phyloP scores from a whole-genome alignment of 2,329 filamentous ascomycete genomes.

The Penicillium paneum region DNA sequence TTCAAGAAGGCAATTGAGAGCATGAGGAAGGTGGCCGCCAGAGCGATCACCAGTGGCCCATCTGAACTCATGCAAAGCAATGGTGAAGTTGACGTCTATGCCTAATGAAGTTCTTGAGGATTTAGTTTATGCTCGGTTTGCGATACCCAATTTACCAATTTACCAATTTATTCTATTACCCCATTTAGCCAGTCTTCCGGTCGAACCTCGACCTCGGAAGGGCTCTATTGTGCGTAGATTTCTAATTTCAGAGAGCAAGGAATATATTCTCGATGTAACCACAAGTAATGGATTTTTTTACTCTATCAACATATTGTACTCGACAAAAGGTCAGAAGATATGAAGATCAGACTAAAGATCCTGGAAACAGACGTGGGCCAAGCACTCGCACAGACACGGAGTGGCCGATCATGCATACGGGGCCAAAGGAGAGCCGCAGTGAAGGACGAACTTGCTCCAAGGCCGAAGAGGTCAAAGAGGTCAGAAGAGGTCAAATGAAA shows the following conservation, averaged over 20 bases:
- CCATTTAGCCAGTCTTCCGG: not conserved
- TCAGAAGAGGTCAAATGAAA: not conserved
- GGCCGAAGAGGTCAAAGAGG: not conserved
- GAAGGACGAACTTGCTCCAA: not conserved
- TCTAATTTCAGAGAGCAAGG: not conserved
- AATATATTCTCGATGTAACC: not conserved
- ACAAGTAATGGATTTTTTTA: not conserved
- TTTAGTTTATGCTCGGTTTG: conserved; percentile 6
- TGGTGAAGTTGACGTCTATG: conserved; percentile 21
- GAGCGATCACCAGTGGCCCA: conserved; percentile 11
- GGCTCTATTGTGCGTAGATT: not conserved
- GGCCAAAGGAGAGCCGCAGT: conserved; percentile 12
- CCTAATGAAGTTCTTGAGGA: conserved; percentile 16
- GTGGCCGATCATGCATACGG: conserved; percentile 20
- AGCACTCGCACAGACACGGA: conserved; percentile 20
- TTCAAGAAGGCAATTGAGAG: conserved; percentile 36
- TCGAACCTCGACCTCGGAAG: not conserved
- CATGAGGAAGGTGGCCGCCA: conserved; percentile 32
- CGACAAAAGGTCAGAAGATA: not conserved
- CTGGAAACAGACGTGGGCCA: not conserved
- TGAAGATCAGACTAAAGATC: not conserved
- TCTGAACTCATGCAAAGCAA: conserved; percentile 11
- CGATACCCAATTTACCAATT: conserved; percentile 13
- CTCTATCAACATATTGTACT: not conserved
- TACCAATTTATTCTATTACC: not conserved